Evolutionary conservation across 352 stramenopile species (phyloP).

Genomic region (Phytophthora crassamura): DNA sequence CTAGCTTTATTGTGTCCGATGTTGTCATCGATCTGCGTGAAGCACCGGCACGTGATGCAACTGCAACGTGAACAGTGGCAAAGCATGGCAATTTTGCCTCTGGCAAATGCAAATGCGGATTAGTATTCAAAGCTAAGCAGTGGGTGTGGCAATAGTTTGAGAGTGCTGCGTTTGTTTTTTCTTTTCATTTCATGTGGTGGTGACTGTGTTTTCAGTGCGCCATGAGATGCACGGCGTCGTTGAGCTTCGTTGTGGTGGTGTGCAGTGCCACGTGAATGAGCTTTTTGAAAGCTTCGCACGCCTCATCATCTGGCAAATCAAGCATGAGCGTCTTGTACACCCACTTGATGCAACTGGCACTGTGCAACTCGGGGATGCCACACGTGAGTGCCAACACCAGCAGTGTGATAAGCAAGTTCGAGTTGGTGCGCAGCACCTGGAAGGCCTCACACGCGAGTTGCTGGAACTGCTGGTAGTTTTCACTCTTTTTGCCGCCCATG

Average conservation of each 20-base stretch:
- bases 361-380: slow-evolving; percentile 82
- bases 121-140: too few species aligned
- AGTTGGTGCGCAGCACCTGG: slow-evolving; percentile 71
- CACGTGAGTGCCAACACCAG: slow-evolving; percentile 80
- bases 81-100: too few species aligned
- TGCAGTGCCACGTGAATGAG: slow-evolving; percentile 81
- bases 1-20: slow-evolving; percentile 25
- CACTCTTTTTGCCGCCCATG: slow-evolving; percentile 83
- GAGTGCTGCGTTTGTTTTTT: too few species aligned
- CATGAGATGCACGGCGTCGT: slow-evolving; percentile 88
- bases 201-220: slow-evolving; percentile 52
- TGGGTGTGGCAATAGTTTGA: too few species aligned
- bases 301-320: slow-evolving; percentile 68
- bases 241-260: slow-evolving; percentile 84
- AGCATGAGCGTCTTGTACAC: slow-evolving; percentile 85
- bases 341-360: slow-evolving; percentile 77
- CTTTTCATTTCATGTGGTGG: slow-evolving; percentile 22
- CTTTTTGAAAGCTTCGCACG: slow-evolving; percentile 66
- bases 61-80: too few species aligned
- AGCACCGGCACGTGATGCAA: not conserved
- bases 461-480: slow-evolving; percentile 81
- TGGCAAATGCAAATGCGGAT: too few species aligned
- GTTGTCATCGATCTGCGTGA: not conserved
- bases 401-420: slow-evolving; percentile 86
- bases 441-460: slow-evolving; percentile 72